Base-by-base conservation (phyloP, 177 flowering plant species). In the Vitis hybrid region DNA sequence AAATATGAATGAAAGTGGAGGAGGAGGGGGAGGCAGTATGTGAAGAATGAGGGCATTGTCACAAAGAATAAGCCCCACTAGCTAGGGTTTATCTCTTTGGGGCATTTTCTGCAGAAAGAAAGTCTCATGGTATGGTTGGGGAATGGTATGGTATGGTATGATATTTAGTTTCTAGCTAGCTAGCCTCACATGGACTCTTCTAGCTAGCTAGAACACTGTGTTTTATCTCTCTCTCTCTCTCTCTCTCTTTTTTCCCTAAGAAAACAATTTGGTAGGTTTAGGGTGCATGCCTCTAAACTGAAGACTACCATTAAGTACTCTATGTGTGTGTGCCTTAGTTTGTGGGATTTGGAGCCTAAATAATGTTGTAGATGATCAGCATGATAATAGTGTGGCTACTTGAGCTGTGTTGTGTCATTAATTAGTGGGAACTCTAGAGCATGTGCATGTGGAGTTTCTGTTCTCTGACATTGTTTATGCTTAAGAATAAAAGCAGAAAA, bases 1-100 rank as follows among this genome's bases (percentile, higher is more conserved):
- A 55, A 73, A 79, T 53, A 55, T 65, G 39, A 75, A 77, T 74
- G 83, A 64, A 65, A 76, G 80, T 63, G 84, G 77, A 56, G 80
- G 65, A 55, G 76, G 65, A 39, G 77, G 64, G 8, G 59, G 70
- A 60, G 70, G 70, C 3, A 77, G 58, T 52, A 75, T 82, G 71
- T 82, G 82, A 80, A 49, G 29, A 11, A 39, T 9, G 8, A 19
- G 18, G 22, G 39, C 3, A 5, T 5, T 62, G 31, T 14, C 52
- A 39, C 45, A 14, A 20, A n/a, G 7, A 4, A 15, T 14, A 70
- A 20, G 16, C 11, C 18, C 55, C 29, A 19, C 51, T 53, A 50
- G 22, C 48, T 76, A 60, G 65, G 70, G 55, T 64, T 64, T 63
- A 10, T 39, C 39, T 60, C 51, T 48, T 52, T 5, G 9, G 39